Base-by-base conservation (phyloP, 148 eudicot species). In the Polygonum maritimum region DNA sequence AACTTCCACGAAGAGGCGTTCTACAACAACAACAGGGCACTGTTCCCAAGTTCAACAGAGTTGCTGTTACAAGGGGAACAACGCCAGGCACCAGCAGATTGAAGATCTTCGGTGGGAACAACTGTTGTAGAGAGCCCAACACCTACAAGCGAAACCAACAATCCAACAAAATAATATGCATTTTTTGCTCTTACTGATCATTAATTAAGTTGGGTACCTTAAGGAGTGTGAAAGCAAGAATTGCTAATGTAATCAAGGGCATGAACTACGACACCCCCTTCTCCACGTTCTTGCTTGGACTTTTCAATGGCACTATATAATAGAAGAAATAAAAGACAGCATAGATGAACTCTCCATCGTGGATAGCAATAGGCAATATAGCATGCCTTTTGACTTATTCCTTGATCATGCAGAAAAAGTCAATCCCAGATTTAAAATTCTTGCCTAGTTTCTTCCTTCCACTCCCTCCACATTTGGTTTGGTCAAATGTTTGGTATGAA, bases 361-460 rank as follows among this genome's bases (percentile, higher is more conserved):
- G 71, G n/a, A 38, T 15, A 11, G 69, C 36, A 31, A 60, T 60
- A 44, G 47, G 47, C 11, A 44, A 44, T 44, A 38, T 44, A 38
- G 21, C 71, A 67, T 36, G 45, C 7, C 71, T 67, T 67, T 67
- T 67, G 71, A 67, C 71, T 38, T 35, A 14, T 67, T 67, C 71
- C 15, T 67, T 35, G 41, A 35, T 38, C 71, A 67, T 36, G 10
- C 5, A 67, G 8, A 35, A 67, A 67, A 18, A 31, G 11, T 22
- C 69, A 62, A 62, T 62, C 10, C 22, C 36, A 60, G 67, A 10
- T 19, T 26, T 13, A 51, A 51, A 51, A 51, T 51, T 51, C n/a
- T 9, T 51, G 57, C 21, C 1, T 51, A 16, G 57, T 16, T 51
- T 51, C 57, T 51, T 14, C 57, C 57, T 51, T 57, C 10, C 63